Percentiles rank a stretch among this genome's conserved stretches.
Evolutionary conservation across 768 basidiomycete species (phyloP).

Genomic region (Lactifluus pinguis): DNA sequence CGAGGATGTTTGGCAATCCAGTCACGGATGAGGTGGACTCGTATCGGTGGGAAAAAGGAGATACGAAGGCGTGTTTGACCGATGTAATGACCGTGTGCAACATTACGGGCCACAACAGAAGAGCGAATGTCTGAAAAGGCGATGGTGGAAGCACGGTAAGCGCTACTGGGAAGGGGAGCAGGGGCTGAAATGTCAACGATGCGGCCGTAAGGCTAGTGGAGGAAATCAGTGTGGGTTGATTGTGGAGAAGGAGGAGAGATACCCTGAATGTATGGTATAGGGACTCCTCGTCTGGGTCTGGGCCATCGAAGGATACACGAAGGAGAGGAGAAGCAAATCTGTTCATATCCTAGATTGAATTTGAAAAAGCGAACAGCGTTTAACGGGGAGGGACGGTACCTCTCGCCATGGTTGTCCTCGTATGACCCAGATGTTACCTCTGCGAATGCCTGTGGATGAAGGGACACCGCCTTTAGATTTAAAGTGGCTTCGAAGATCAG

Average conservation of each 20-base stretch:
- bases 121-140: constrained; percentile 53
- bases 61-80: constrained; percentile 41
- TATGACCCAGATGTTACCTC: constrained; percentile 59
- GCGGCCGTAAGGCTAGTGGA: constrained; percentile 65
- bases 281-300: constrained; percentile 72
- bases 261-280: constrained; percentile 75
- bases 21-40: constrained; percentile 56
- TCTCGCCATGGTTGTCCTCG: constrained; percentile 76
- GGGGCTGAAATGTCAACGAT: constrained; percentile 61
- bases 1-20: constrained; percentile 86
- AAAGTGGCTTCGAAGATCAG: constrained; percentile 36
- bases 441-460: constrained; percentile 48
- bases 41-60: constrained; percentile 54
- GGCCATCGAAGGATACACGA: constrained; percentile 80
- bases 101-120: constrained; percentile 78
- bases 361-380: neutral
- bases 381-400: constrained; percentile 30
- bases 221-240: constrained; percentile 5
- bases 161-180: constrained; percentile 52
- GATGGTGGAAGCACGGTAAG: constrained; percentile 55
- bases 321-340: constrained; percentile 68
- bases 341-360: constrained; percentile 60
- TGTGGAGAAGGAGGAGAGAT: constrained; percentile 23
- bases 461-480: constrained; percentile 46
- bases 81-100: constrained; percentile 49